Conservation (phyloP, 805 yeast species). For the Saturnispora kantuleensis region DNA sequence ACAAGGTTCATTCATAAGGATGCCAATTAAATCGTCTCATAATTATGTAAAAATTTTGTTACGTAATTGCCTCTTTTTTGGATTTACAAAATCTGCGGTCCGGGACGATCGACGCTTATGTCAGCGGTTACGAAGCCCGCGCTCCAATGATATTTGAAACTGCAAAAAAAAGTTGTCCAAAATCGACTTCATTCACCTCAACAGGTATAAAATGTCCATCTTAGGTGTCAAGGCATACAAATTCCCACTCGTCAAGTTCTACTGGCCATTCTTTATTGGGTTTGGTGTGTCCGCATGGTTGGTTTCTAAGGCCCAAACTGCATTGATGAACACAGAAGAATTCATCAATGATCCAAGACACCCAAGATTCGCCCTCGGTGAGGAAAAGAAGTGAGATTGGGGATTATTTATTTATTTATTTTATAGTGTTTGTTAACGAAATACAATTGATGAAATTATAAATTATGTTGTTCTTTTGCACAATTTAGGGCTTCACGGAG, state of each 20-base stretch:
- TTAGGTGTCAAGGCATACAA: slow-evolving; percentile 29
- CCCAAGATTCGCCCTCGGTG: slow-evolving; percentile 61
- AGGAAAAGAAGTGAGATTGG: slow-evolving; percentile 22
- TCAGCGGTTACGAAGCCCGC: slow-evolving; percentile 1
- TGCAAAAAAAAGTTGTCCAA: not conserved
- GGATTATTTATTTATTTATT: slow-evolving; percentile 2
- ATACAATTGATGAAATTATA: slow-evolving; percentile 9
- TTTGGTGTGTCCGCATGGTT: slow-evolving; percentile 60
- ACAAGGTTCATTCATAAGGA: no score
- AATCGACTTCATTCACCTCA: not conserved
- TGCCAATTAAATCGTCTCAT: no score
- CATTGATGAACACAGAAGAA: slow-evolving; percentile 64
- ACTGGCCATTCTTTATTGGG: slow-evolving; percentile 86
- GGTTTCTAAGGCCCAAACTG: slow-evolving; percentile 57
- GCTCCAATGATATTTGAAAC: not conserved
- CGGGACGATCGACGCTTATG: not conserved
- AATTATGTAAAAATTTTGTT: no score
- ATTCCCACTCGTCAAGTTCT: slow-evolving; percentile 44
- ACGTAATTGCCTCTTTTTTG: not conserved
- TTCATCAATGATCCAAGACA: slow-evolving; percentile 93
- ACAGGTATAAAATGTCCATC: slow-evolving; percentile 21
- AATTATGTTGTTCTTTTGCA: slow-evolving; percentile 30
- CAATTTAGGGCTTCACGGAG: slow-evolving; percentile 44
- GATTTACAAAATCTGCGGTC: not conserved
- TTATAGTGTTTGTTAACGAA: slow-evolving; percentile 5